A percentile compares a stretch with the other conserved stretches of the same genome.
phyloP scores from a whole-genome alignment of 768 basidiomycete species.

The Mycena rosella region DNA sequence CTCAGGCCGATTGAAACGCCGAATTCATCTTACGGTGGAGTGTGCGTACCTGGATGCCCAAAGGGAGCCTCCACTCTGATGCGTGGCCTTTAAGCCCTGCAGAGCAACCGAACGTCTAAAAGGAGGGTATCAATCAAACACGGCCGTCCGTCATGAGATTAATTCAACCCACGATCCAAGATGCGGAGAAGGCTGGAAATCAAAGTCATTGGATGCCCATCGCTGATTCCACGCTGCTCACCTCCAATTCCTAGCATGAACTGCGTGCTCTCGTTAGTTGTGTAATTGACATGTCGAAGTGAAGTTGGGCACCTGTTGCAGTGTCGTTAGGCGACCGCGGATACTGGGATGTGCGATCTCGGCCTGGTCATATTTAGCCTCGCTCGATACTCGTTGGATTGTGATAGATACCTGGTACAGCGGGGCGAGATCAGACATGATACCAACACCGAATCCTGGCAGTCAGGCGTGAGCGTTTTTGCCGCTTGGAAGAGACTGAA shows the following conservation, averaged over 20 bases:
- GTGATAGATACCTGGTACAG: slow-evolving; percentile 58
- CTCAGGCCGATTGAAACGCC: slow-evolving; percentile 31
- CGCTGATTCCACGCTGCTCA: slow-evolving; percentile 23
- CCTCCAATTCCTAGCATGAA: slow-evolving; percentile 66
- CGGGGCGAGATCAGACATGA: slow-evolving; percentile 63
- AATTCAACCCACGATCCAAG: slow-evolving; percentile 51
- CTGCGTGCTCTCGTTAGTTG: slow-evolving; percentile 21
- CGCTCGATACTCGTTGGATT: background rate
- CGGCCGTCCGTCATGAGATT: background rate
- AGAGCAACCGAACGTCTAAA: slow-evolving; percentile 56
- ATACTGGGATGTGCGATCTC: slow-evolving; percentile 71
- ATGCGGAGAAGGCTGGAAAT: slow-evolving; percentile 61
- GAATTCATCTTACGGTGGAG: background rate
- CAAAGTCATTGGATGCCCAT: background rate
- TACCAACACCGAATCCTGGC: slow-evolving; percentile 57
- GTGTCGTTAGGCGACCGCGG: slow-evolving; percentile 64
- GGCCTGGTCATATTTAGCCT: slow-evolving; percentile 43
- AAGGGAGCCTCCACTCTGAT: slow-evolving; percentile 65
- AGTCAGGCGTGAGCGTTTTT: background rate
- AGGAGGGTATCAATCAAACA: background rate
- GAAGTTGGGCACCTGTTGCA: slow-evolving; percentile 55
- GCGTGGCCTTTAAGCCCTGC: slow-evolving; percentile 52
- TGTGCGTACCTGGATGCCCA: slow-evolving; percentile 54
- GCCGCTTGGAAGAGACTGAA: background rate
- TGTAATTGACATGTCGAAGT: background rate